Evolutionary conservation across 345 rosid species (phyloP), one percentile per base, ranked within the genome.

Genomic region (Noccaea bulbosa): DNA sequence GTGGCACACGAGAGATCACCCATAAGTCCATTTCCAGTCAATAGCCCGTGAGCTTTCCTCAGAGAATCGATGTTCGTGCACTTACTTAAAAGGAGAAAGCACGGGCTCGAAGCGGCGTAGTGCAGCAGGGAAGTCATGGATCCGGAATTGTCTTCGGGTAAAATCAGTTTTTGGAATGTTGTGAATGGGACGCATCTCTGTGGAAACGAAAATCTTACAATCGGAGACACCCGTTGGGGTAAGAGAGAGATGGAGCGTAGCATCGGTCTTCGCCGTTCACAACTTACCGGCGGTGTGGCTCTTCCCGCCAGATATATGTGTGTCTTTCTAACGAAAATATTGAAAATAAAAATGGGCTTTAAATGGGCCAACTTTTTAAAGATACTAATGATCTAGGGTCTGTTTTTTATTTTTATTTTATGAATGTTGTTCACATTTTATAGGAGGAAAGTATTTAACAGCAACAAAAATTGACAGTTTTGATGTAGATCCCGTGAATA

Each of bases 61-160:
- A 93, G 81, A 22, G 83, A 78, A 74, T 17, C 20, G 10, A 83
- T 44, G 81, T 53, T 83, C 17, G 48, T 77, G 82, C 92, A 88
- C 56, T 61, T 56, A 11, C 80, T 78, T 69, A 88, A 78, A 67
- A 86, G 80, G 47, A 78, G 43, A 47, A 80, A 70, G 75, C 69
- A 73, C 1, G 78, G 83, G 67, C 62, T 73, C 20, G 87, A 62
- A 46, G 69, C 46, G 16, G 72, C 40, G 32, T 69, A 50, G 15
- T 24, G 73, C 44, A 70, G 73, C 44, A 70, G 4, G 3, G 75
- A 63, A 54, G 81, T 50, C 10, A 55, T 11, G 48, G 75, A 8
- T 10, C 12, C 75, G 49, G 54, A 35, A 52, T 64, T 14, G 53
- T 46, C 62, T 6, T 69, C 64, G 4, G 33, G 63, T 11, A 61